A percentile compares a stretch with the other conserved stretches of the same genome.
phyloP scores from a whole-genome alignment of 1,284 basidiomycete species.

The Trichosporon ovoides region DNA sequence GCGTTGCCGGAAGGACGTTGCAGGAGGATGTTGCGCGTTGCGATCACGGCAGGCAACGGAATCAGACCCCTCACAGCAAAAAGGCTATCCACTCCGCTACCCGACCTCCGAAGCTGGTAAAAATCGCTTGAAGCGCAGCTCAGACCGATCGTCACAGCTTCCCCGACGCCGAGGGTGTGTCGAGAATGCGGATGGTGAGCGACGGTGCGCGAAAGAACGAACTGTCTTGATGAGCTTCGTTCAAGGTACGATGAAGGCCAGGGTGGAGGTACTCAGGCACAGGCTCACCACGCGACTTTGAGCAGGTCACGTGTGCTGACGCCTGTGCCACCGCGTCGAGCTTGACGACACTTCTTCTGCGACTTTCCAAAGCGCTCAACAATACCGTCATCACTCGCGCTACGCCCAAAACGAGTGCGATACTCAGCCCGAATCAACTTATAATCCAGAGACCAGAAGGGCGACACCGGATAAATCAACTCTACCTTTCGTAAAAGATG shows the following conservation, averaged over 20 bases:
- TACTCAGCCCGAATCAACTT: not conserved
- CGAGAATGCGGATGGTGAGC: too few relatives aligned
- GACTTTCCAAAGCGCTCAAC: constrained; percentile 5
- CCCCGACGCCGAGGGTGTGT: too few relatives aligned
- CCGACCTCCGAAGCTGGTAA: too few relatives aligned
- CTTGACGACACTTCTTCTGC: constrained; percentile 11
- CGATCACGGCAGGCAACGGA: too few relatives aligned
- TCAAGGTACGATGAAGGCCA: too few relatives aligned
- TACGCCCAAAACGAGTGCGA: not conserved
- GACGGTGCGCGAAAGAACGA: not conserved
- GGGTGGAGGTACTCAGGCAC: constrained; percentile 1
- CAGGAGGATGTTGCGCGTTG: too few relatives aligned
- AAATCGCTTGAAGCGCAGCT: too few relatives aligned
- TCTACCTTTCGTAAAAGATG: constrained; percentile 30
- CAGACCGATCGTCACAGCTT: too few relatives aligned
- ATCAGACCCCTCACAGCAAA: too few relatives aligned
- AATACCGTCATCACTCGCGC: not conserved
- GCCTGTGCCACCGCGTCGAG: not conserved
- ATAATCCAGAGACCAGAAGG: not conserved
- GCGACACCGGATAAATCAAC: not conserved
- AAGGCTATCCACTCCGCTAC: too few relatives aligned
- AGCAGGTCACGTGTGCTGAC: not conserved
- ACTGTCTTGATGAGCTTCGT: too few relatives aligned
- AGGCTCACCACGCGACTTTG: not conserved
- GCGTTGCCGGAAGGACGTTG: too few relatives aligned